phyloP scores from a whole-genome alignment of 2,329 filamentous ascomycete genomes.

The Botrytis squamosa region DNA sequence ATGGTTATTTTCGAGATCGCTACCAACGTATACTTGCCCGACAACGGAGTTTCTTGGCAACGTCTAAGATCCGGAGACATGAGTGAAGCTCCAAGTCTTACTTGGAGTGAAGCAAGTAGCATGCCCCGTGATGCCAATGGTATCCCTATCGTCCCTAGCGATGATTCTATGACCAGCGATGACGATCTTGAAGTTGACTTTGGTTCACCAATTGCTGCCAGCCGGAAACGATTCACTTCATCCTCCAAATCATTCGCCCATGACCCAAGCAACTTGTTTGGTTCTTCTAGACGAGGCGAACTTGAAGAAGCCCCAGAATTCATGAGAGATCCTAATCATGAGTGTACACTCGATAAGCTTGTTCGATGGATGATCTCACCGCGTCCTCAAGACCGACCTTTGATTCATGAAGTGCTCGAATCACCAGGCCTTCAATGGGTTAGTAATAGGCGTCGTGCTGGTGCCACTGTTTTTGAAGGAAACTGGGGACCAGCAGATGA shows the following conservation, averaged over 20 bases:
- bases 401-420: constrained; percentile 69
- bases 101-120: constrained; percentile 70
- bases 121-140: constrained; percentile 74
- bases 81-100: constrained; percentile 83
- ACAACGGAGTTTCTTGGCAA: constrained; percentile 90
- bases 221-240: constrained; percentile 35
- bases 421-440: constrained; percentile 80
- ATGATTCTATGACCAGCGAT: constrained; percentile 41
- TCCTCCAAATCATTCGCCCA: constrained; percentile 38
- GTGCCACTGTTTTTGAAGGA: constrained; percentile 94
- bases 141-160: constrained; percentile 53
- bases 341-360: constrained; percentile 76
- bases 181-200: constrained; percentile 43
- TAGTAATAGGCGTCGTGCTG: constrained; percentile 70
- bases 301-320: constrained; percentile 72
- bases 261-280: constrained; percentile 40
- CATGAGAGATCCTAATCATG: constrained; percentile 75
- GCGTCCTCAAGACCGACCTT: constrained; percentile 70
- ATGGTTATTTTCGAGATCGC: constrained; percentile 94
- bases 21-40: constrained; percentile 88
- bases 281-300: constrained; percentile 51
- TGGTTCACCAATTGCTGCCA: constrained; percentile 39
- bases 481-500: constrained; percentile 82
- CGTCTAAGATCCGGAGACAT: constrained; percentile 86
- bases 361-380: constrained; percentile 87